phyloP scores from a whole-genome alignment of 495 filamentous ascomycete species.

The Neurospora intermedia region DNA sequence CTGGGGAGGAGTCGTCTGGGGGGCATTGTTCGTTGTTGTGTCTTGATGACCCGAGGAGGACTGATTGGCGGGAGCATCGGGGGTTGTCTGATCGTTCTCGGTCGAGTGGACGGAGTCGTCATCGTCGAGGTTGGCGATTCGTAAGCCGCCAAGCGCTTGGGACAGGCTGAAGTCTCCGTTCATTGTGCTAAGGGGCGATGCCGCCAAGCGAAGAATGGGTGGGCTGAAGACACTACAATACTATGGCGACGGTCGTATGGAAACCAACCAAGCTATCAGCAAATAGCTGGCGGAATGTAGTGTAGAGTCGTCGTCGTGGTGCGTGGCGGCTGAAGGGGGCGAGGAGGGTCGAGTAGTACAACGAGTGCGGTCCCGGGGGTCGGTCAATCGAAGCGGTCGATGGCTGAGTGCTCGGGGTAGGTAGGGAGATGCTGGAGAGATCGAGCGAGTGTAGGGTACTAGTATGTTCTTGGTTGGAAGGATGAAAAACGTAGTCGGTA shows the following conservation, averaged over 20 bases:
- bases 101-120: slow-evolving; percentile 48
- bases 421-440: neutral
- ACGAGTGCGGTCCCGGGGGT: neutral
- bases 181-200: slow-evolving; percentile 41
- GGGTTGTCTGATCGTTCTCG: slow-evolving; percentile 23
- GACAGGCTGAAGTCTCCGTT: slow-evolving; percentile 89
- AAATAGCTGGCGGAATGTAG: neutral
- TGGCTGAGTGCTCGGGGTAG: neutral
- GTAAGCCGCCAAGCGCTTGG: slow-evolving; percentile 83
- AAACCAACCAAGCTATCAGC: neutral
- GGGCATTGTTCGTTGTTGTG: neutral
- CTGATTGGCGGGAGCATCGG: slow-evolving; percentile 10
- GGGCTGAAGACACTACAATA: neutral
- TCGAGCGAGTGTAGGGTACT: neutral
- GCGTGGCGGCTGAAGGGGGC: neutral
- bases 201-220: slow-evolving; percentile 1
- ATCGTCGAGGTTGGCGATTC: slow-evolving; percentile 95
- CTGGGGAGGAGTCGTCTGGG: neutral
- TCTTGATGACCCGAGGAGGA: slow-evolving; percentile 1
- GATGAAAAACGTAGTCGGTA: neutral
- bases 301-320: neutral
- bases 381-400: neutral
- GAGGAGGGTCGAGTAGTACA: neutral
- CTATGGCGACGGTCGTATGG: neutral
- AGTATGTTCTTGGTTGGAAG: neutral